Base-by-base conservation (phyloP, 2,329 filamentous ascomycete genomes). In the Fusarium aywerte region DNA sequence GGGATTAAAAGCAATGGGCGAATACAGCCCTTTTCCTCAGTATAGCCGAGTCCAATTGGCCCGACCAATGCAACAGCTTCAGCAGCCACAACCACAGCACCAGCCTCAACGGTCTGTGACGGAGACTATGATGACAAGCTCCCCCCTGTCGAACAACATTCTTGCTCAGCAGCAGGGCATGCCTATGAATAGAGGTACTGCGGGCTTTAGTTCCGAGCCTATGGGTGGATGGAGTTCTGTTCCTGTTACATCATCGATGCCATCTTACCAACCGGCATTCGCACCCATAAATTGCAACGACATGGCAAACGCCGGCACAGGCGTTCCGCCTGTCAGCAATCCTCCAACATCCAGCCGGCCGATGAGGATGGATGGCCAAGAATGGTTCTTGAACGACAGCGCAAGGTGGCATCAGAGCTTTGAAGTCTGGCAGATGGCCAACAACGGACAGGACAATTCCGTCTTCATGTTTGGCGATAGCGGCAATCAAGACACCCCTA, bases 391-490 rank as follows among this genome's bases (percentile, higher is more conserved):
- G 20, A 86, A 81, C 52, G 86, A 88, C 60, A 82, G 85, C 18
- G 84, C 83, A 25, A 84, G 80, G 61, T 87, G 85, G 84, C 84
- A 87, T 58, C 84, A 86, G 54, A 82, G 85, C 61, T 88, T 87
- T 69, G 81, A 86, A 54, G 76, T 80, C 4, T 88, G 85, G 85
- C 82, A 80, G 32, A 74, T 82, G 53, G 74, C 77, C 27, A 72
- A 69, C 53, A 57, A 63, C 27, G 69, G 68, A 4, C 63, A 75
- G 33, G 65, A 71, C 23, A 70, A 62, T 11, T 67, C 70, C 13
- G 62, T 75, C 9, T 78, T 78, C 45, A 65, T 76, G 53, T 77
- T 78, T 66, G 63, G 70, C 27, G 64, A 71, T 18, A 58, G 62
- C 31, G 56, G 47, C 31, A 70, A 53, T 39, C 67, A 62, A 42